Conservation (phyloP, 1,139 yeast genomes). For the Eremothecium cymbalariae region DNA sequence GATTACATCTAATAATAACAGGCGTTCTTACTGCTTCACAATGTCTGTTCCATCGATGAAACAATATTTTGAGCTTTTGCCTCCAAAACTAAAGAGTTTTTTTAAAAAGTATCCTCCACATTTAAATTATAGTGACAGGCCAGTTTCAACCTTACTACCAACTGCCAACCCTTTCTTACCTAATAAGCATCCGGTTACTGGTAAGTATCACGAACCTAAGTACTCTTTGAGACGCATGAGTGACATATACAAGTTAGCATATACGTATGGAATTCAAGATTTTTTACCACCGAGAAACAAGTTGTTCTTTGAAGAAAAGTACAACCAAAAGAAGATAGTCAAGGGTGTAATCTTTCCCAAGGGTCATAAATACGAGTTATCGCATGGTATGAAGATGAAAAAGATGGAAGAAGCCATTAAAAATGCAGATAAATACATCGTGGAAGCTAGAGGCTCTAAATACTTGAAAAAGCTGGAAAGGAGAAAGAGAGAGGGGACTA, state of each 20-base stretch:
- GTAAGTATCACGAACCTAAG: slow-evolving; percentile 67
- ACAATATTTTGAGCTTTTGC: slow-evolving; percentile 48
- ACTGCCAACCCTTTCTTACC: slow-evolving; percentile 84
- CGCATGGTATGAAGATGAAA: slow-evolving; percentile 50
- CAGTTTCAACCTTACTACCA: slow-evolving; percentile 58
- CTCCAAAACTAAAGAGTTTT: slow-evolving; percentile 63
- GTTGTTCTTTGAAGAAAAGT: slow-evolving; percentile 74
- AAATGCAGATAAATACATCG: slow-evolving; percentile 64
- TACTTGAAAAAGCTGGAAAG: slow-evolving; percentile 50
- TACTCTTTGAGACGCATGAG: slow-evolving; percentile 80
- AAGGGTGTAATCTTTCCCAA: slow-evolving; percentile 73
- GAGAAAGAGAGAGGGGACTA: slow-evolving; percentile 39
- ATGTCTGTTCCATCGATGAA: slow-evolving; percentile 27
- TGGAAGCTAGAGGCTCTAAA: slow-evolving; percentile 54
- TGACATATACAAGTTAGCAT: slow-evolving; percentile 76
- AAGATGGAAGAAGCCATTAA: slow-evolving; percentile 60
- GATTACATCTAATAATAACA: too few relatives aligned
- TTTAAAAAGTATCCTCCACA: slow-evolving; percentile 81
- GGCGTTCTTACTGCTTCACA: too few relatives aligned
- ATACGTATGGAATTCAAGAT: slow-evolving; percentile 69
- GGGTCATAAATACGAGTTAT: slow-evolving; percentile 74
- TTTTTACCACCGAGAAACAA: slow-evolving; percentile 67
- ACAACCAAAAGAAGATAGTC: slow-evolving; percentile 60
- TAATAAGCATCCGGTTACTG: slow-evolving; percentile 75
- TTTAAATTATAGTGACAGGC: slow-evolving; percentile 60